Base-by-base conservation (phyloP, 2,329 filamentous ascomycete species). In the Xylariaceae sp. region DNA sequence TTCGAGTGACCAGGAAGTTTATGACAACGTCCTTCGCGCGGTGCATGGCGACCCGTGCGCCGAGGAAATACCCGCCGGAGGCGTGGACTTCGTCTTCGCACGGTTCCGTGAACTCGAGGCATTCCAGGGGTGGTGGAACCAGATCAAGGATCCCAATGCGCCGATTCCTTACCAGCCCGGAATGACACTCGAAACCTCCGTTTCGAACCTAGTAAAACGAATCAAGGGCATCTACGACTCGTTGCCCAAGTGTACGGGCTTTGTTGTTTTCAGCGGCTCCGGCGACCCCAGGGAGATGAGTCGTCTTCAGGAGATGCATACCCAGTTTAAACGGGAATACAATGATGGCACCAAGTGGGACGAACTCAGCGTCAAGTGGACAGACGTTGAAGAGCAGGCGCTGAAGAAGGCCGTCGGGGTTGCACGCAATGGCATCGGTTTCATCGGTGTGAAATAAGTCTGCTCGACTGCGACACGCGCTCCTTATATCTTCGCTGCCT, bases 221-320 rank as follows among this genome's bases (percentile, higher is more conserved):
- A 76, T 89, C 51, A 70, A 75, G 65, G 76, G 77, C 57, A 82
- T 88, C 57, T 74, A 88, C 71, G 78, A 77, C 11, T 74, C 77
- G 2, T 77, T 88, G 17, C 85, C 86, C 15, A 82, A 83, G 6
- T 88, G 86, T 70, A 88, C 86, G 0, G 85, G 79, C 2, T 78
- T 89, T 57, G 78, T 89, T 51, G 74, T 88, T 39, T 85, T 85
- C 72, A 85, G 82, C 65, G 86, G 86, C 62, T 86, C 82, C 4
- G 86, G 86, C 45, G 84, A 88, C 67, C 85, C 86, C n/a, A 80
- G 85, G 39, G 81, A 84, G 67, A 87, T 88, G 84, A 80, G 79
- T 60, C 76, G 78, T 47, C 74, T 88, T 65, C 83, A 87, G 74
- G 78, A 78, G 18, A 75, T 86, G 77, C 82, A 88, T 54, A 70